Base-by-base conservation (phyloP, 495 filamentous ascomycete genomes). In the Lineolata rhizophorae region DNA sequence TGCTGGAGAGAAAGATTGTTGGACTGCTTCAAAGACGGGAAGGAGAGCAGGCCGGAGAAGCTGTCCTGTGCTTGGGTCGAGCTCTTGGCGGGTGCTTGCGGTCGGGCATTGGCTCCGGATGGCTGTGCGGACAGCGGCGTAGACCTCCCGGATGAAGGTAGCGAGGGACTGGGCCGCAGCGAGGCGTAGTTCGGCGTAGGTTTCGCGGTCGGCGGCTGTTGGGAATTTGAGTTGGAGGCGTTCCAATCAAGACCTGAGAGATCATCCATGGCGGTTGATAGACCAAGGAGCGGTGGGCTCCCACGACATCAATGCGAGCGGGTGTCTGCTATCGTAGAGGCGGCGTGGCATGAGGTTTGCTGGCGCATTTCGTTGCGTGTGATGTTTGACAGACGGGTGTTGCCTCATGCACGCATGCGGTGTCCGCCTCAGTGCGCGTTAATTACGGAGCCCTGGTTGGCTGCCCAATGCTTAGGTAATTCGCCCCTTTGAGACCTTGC, bases 1-100 rank as follows among this genome's bases (percentile, higher is more conserved):
- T 95, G 81, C 34, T 74, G 64, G 4, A 97, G 62, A 1, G 74
- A 77, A 0, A 92, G 55, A 37, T 72, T 83, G 48, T 64, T 70
- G n/a, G 52, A 61, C 28, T 52, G 53, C 42, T 76, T 76, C n/a
- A 69, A 61, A 9, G 67, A 54, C 29, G 67, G 68, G 37, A 85
- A 79, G 27, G 68, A 74, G 14, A 94, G 73, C 13, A 97, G 60
- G 44, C 76, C 81, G 39, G 84, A 76, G 48, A 97, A 97, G 57
- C 77, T 90, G 49, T 94, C 85, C 52, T 19, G 36, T 37, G 41
- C 48, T 48, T 41, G 54, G 55, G 9, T 60, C 54, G 33, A 64
- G 32, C 36, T 47, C 21, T 35, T 16, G 30, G 31, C 14, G 26
- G 29, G 37, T 21, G 27, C 28, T 17, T n/a, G 21, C n/a, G 25